phyloP scores from a whole-genome alignment of 2,329 filamentous ascomycete species.

The Hysterium pulicare region DNA sequence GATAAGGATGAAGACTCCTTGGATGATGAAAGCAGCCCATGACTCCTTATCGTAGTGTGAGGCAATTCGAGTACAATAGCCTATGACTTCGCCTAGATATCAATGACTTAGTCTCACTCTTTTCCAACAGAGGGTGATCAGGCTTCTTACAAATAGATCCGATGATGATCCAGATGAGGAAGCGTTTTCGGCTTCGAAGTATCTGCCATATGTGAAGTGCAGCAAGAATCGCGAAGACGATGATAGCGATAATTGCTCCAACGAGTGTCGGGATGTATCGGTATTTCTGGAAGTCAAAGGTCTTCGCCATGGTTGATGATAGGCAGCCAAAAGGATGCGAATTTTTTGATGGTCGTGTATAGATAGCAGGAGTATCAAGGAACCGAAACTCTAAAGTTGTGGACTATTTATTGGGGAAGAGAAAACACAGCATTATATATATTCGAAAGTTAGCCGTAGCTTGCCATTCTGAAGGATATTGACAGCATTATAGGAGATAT shows the following conservation, averaged over 20 bases:
- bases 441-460: too few relatives aligned
- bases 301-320: constrained; percentile 18
- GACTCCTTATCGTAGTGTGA: constrained; percentile 34
- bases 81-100: constrained; percentile 38
- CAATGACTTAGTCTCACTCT: neutral
- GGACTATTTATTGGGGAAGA: too few relatives aligned
- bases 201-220: constrained; percentile 20
- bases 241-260: constrained; percentile 20
- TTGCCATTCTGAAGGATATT: too few relatives aligned
- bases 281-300: constrained; percentile 34
- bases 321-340: too few relatives aligned
- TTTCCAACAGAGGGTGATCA: too few relatives aligned
- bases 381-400: too few relatives aligned
- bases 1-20: constrained; percentile 42
- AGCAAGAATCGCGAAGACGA: constrained; percentile 22
- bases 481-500: too few relatives aligned
- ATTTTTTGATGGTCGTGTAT: too few relatives aligned
- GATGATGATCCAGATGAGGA: constrained; percentile 25
- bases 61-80: constrained; percentile 40
- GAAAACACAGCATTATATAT: too few relatives aligned
- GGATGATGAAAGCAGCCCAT: constrained; percentile 41
- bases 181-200: constrained; percentile 12
- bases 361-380: too few relatives aligned
- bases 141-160: constrained; percentile 26
- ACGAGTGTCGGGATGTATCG: constrained; percentile 28